Evolutionary conservation across 441 rosid genomes (phyloP), one percentile per base, ranked within the genome.

Genomic region (Biscutella auriculata): DNA sequence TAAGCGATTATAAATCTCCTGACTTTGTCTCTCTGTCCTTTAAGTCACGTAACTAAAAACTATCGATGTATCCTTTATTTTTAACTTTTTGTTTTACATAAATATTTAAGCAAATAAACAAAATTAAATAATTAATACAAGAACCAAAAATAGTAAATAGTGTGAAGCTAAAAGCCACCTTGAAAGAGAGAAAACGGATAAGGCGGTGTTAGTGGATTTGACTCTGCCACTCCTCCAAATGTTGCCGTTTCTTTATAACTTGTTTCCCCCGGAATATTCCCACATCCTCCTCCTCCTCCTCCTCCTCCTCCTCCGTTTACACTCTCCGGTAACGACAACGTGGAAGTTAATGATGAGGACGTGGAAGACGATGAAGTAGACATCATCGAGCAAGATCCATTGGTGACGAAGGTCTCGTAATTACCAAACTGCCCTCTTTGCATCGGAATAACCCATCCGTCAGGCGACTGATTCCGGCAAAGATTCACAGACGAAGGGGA

Each of bases 111-210:
- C 16, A 15, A 11, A 29, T 12, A 21, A 6, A 33, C 13, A 44
- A 47, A 59, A 55, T 25, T 40, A 63, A 50, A 60, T 17, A 65
- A 65, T 43, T 47, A 55, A 67, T 41, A 55, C n/a, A n/a, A 67
- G 61, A 60, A 62, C 55, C 65, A 52, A 55, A 73, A 66, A 76
- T 68, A 46, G 61, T 37, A 61, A 64, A 68, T 60, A 73, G 49
- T 55, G 79, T 65, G 78, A 73, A 65, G 54, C 67, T 68, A 68
- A 46, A 78, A 87, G 60, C 83, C 87, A 74, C 87, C 84, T 29
- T 84, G 95, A 45, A 87, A 79, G 46, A 87, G 68, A 10, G 91
- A 87, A 72, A 90, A 90, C 32, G 95, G 97, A 82, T 84, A 83
- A 80, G 95, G 84, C 71, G 78, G 84, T 37, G 80, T 73, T 50